A percentile compares a stretch with the other conserved stretches of the same genome.
phyloP scores from a whole-genome alignment of 1,284 basidiomycete genomes.

The Melampsora larici-populina region DNA sequence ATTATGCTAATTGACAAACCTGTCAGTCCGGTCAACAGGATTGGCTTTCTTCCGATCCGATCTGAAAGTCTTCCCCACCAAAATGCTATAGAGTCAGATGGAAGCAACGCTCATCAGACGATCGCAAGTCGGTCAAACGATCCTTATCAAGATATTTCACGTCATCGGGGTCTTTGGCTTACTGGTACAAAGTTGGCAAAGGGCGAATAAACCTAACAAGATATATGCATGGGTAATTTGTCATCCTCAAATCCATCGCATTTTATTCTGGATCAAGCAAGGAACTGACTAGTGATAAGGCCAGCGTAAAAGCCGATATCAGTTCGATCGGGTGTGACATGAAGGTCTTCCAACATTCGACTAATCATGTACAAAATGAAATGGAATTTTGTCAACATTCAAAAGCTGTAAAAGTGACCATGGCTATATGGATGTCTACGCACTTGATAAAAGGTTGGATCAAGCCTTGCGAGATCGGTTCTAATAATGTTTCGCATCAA shows the following conservation, averaged over 20 bases:
- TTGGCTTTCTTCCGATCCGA: conserved; percentile 45
- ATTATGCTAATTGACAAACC: conserved; percentile 44
- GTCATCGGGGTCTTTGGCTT: not conserved
- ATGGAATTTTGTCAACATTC: not conserved
- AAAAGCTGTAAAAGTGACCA: not conserved
- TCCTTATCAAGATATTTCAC: not conserved
- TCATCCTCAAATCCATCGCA: not conserved
- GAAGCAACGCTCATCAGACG: no score
- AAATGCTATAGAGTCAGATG: conserved; percentile 28
- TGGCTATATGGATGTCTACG: not conserved
- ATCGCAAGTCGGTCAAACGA: not conserved
- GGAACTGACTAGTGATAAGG: conserved; percentile 19
- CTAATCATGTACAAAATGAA: not conserved
- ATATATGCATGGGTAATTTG: not conserved
- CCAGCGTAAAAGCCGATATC: conserved; percentile 36
- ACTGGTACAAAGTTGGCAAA: conserved; percentile 40
- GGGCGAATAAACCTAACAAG: conserved; percentile 27
- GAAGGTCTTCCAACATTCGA: conserved; percentile 35
- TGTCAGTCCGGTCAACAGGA: conserved; percentile 44
- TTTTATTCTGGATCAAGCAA: not conserved
- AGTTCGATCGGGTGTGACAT: conserved; percentile 40
- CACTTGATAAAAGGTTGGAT: conserved; percentile 40
- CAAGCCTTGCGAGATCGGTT: conserved; percentile 35
- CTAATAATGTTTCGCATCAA: not conserved
- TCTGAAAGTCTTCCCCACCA: conserved; percentile 46